Evolutionary conservation across 2,329 filamentous ascomycete genomes (phyloP), one percentile per base, ranked within the genome.

Genomic region (Aspergillus carbonarius): DNA sequence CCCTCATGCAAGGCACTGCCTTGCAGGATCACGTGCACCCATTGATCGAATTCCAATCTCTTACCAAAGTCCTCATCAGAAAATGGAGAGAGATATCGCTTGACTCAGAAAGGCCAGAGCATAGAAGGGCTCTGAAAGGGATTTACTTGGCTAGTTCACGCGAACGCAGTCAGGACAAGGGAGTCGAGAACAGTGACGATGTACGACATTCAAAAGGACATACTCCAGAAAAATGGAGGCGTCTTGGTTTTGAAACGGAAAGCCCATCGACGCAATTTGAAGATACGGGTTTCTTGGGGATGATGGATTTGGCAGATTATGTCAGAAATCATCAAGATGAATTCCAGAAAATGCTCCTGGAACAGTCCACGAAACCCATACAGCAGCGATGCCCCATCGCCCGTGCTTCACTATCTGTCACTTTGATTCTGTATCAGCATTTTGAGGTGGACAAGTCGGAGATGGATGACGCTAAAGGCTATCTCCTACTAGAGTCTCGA

Each of bases 271-370:
- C 84, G 67, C 95, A 99, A 67, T 98, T 99, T 70, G 88, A 92
- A 18, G 81, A 85, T 39, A 89, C 90, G 27, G 95, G 95, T 0
- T 98, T 93, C 72, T 77, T 99, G 55, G 95, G 95, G 27, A 91
- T 99, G 85, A 98, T 99, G 93, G 95, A 99, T 73, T 77, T 99
- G 69, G 91, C 92, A 2, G 93, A 98, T 74, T 99, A 92, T 72
- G 92, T 96, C 50, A 86, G 90, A 69, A 96, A 92, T 72, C 88
- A 96, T 70, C 92, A 96, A 73, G 93, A 97, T 71, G 86, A 87
- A 10, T 98, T 96, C 67, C 93, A 96, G 72, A 97, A 96, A 77
- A 82, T 96, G 66, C 78, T 99, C 15, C 80, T 97, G 35, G 95
- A 99, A 75, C 95, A 99, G 75, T 89, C 91, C 3, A 86, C 88